Evolutionary conservation across 345 rosid species (phyloP).

Genomic region (Salix arbutifolia): DNA sequence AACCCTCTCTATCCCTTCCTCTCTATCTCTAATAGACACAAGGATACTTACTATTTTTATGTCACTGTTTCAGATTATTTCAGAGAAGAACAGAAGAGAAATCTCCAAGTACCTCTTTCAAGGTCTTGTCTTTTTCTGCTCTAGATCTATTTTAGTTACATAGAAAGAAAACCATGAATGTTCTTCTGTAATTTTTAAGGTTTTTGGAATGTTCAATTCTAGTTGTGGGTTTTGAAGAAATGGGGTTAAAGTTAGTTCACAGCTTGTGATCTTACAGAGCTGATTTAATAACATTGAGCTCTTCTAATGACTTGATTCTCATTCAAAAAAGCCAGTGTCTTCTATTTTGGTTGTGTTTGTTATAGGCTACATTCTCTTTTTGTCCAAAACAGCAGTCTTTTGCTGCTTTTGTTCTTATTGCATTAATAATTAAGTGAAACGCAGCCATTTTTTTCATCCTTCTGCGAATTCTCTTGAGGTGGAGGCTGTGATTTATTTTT

Average conservation of each 20-base stretch:
- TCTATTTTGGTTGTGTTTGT: not conserved
- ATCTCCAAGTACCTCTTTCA: constrained; percentile 29
- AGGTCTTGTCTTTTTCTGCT: constrained; percentile 4
- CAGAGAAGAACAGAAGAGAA: constrained; percentile 34
- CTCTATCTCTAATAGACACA: not conserved
- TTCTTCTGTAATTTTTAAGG: not conserved
- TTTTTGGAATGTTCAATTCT: not conserved
- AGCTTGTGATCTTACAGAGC: not conserved
- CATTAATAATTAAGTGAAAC: not conserved
- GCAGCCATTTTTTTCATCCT: not conserved
- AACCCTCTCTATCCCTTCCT: not conserved
- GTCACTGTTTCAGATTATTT: constrained; percentile 15
- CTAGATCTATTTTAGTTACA: not conserved
- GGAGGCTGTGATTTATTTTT: not conserved
- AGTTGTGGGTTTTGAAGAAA: not conserved
- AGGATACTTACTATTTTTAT: not conserved
- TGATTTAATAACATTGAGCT: not conserved
- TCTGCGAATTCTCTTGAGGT: not conserved
- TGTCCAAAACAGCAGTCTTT: not conserved
- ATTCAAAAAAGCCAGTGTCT: not conserved
- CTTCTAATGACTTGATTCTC: not conserved
- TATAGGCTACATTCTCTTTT: not conserved
- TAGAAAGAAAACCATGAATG: not conserved
- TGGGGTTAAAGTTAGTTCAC: not conserved
- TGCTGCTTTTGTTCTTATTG: not conserved